These are phyloP conservation scores for Cyberlindnera xylosilytica DNA, from an alignment of 805 yeast species.

Conservation along the genomic window DNA sequence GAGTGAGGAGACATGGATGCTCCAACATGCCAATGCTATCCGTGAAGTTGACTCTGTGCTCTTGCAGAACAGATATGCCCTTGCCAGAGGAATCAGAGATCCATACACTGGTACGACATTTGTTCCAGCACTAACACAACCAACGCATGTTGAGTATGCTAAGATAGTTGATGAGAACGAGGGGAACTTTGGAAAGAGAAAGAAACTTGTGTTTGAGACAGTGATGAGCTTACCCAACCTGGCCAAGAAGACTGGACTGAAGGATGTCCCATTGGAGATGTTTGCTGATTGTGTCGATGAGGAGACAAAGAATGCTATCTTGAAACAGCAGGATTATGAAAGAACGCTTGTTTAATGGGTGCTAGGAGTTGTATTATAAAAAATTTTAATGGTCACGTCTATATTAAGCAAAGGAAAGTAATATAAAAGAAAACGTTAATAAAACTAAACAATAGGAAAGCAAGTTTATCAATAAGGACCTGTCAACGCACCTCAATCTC, in stretches of 20 bases:
- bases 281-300: slow-evolving; percentile 58
- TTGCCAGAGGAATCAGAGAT: slow-evolving; percentile 65
- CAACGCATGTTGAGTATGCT: slow-evolving; percentile 36
- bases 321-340: slow-evolving; percentile 47
- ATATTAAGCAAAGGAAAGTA: too few species aligned
- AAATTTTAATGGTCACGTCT: too few species aligned
- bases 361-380: too few species aligned
- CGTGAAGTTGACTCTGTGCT: slow-evolving; percentile 66
- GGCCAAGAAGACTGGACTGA: slow-evolving; percentile 60
- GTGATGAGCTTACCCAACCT: slow-evolving; percentile 44
- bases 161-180: slow-evolving; percentile 28
- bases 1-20: slow-evolving; percentile 78
- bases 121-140: slow-evolving; percentile 74
- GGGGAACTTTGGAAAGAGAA: slow-evolving; percentile 16
- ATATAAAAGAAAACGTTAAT: too few species aligned
- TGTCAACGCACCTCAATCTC: too few species aligned
- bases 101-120: slow-evolving; percentile 81
- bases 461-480: too few species aligned
- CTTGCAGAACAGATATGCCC: slow-evolving; percentile 51
- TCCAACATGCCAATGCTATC: slow-evolving; percentile 77
- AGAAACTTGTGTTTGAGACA: slow-evolving; percentile 44
- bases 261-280: slow-evolving; percentile 52
- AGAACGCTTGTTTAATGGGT: slow-evolving; percentile 7
- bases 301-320: slow-evolving; percentile 56
- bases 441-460: too few species aligned